Evolutionary conservation across 2,329 filamentous ascomycete genomes (phyloP).

Genomic region (Colletotrichum sp.): DNA sequence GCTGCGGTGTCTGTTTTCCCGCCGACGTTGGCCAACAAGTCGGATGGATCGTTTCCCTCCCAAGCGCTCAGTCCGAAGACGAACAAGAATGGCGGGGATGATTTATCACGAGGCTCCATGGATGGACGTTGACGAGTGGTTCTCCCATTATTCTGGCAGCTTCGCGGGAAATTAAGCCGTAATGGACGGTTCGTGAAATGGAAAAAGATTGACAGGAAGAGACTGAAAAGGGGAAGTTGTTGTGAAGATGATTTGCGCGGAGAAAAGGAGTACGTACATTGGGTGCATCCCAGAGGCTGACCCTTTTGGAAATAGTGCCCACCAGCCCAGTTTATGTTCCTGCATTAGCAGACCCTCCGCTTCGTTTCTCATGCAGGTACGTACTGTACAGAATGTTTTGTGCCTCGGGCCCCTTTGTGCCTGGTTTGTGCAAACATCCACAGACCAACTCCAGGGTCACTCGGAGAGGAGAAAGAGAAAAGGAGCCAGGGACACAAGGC

Average conservation of each 20-base stretch:
- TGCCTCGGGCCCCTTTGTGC: not conserved
- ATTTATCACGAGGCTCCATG: not conserved
- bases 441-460: not conserved
- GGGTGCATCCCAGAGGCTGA: not conserved
- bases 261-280: not conserved
- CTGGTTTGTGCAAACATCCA: not conserved
- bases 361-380: not conserved
- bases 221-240: conserved; percentile 12
- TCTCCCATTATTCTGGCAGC: not conserved
- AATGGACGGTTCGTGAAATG: conserved; percentile 3
- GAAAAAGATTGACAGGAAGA: not conserved
- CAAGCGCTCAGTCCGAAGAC: not conserved
- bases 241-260: not conserved
- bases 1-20: not conserved
- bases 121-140: conserved; percentile 1
- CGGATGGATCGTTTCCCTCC: not conserved
- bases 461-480: not conserved
- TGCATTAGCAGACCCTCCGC: conserved; percentile 6
- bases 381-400: not conserved
- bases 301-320: conserved; percentile 4
- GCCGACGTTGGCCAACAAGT: not conserved
- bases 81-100: not conserved
- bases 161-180: conserved; percentile 14
- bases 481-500: not conserved
- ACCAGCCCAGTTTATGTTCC: conserved; percentile 7